Conservation (phyloP, 352 stramenopile genomes). For the Phytophthora europaea region DNA sequence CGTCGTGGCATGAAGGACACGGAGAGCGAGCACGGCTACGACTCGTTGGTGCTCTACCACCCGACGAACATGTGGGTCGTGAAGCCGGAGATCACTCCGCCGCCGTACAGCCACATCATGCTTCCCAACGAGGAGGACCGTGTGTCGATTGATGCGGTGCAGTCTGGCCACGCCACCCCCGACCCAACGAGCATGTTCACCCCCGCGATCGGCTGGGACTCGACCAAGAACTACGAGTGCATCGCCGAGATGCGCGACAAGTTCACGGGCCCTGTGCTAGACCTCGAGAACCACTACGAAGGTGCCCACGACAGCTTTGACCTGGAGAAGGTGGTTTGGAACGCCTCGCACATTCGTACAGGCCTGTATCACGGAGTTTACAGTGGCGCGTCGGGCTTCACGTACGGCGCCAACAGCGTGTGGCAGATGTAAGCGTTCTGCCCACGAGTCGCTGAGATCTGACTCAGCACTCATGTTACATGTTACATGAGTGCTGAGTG, state of each 20-base stretch:
- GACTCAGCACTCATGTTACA: no score
- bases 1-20: slow-evolving; percentile 16
- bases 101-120: slow-evolving; percentile 24
- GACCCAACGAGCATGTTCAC: slow-evolving; percentile 10
- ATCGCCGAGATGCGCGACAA: slow-evolving; percentile 33
- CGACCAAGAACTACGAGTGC: slow-evolving; percentile 42
- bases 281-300: slow-evolving; percentile 40
- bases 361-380: no score
- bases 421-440: no score
- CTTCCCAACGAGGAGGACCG: slow-evolving; percentile 22
- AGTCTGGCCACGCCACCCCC: slow-evolving; percentile 20
- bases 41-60: slow-evolving; percentile 25
- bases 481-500: no score
- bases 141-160: slow-evolving; percentile 17
- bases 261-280: slow-evolving; percentile 26
- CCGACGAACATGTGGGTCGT: slow-evolving; percentile 10
- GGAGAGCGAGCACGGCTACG: slow-evolving; percentile 15
- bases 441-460: no score
- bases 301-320: not conserved
- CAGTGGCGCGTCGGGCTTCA: no score
- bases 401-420: no score
- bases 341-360: no score
- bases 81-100: slow-evolving; percentile 17
- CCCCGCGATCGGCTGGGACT: slow-evolving; percentile 10
- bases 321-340: no score